A percentile compares a stretch with the other conserved stretches of the same genome.
phyloP scores from a whole-genome alignment of 2,329 filamentous ascomycete species.

The Ascochyta clinopodiicola region DNA sequence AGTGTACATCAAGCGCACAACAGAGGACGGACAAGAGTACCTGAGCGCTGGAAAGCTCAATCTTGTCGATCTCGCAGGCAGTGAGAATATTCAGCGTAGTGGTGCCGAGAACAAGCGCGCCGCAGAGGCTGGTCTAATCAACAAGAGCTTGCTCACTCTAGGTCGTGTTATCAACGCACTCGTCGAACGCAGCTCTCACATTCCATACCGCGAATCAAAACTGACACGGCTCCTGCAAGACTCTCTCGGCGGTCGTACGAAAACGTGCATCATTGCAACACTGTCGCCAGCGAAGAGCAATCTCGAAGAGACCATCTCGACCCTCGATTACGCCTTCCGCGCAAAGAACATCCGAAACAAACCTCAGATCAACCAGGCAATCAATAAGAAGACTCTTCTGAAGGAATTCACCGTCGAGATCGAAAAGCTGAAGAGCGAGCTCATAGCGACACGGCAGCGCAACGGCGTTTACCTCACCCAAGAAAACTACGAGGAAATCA shows the following conservation, averaged over 20 bases:
- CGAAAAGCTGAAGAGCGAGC: conserved; percentile 89
- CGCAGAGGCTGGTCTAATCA: conserved; percentile 93
- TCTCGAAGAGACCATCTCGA: conserved; percentile 96
- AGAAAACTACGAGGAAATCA: conserved; percentile 89
- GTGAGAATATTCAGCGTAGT: conserved; percentile 96
- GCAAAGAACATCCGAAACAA: conserved; percentile 99
- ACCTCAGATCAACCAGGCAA: conserved; percentile 88
- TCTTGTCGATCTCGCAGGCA: conserved; percentile 93
- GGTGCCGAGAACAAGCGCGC: conserved; percentile 98
- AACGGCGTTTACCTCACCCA: conserved; percentile 95
- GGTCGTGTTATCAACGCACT: conserved; percentile 97
- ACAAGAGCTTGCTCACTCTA: conserved; percentile 94
- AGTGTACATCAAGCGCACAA: conserved; percentile 81
- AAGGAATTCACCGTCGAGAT: conserved; percentile 92
- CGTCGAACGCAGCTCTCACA: conserved; percentile 87
- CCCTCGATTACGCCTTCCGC: conserved; percentile 94
- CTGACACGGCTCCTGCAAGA: conserved; percentile 94
- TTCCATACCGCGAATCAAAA: conserved; percentile 94
- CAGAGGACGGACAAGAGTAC: conserved; percentile 86
- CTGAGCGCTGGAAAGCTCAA: conserved; percentile 93
- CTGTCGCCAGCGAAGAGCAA: conserved; percentile 94
- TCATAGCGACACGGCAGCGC: conserved; percentile 89
- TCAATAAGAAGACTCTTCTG: conserved; percentile 91
- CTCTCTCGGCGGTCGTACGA: conserved; percentile 91
- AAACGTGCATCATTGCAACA: conserved; percentile 98